Conservation (phyloP, 768 basidiomycete species). For the Cyclocybe cylindracea region DNA sequence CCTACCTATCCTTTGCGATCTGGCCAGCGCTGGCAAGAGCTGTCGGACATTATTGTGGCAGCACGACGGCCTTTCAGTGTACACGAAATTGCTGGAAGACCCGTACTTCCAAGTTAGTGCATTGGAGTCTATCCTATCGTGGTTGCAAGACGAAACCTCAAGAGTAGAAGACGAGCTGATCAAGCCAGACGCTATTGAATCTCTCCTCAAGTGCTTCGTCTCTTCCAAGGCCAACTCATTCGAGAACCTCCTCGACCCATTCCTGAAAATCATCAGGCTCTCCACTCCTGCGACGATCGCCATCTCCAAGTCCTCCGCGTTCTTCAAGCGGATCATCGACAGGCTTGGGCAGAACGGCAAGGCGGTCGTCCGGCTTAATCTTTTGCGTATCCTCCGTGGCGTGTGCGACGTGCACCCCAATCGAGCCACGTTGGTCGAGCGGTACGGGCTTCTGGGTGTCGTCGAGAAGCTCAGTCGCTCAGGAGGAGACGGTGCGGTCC, state of each 20-base stretch:
- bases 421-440: constrained; percentile 75
- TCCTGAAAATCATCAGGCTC: constrained; percentile 87
- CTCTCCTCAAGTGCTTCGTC: constrained; percentile 78
- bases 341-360: constrained; percentile 69
- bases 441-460: constrained; percentile 78
- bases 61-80: constrained; percentile 85
- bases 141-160: constrained; percentile 95
- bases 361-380: constrained; percentile 87
- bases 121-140: constrained; percentile 86
- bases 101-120: constrained; percentile 93
- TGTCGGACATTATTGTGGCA: constrained; percentile 91
- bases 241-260: constrained; percentile 89
- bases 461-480: constrained; percentile 80
- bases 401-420: constrained; percentile 93
- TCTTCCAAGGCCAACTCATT: constrained; percentile 87
- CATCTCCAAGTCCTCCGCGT: constrained; percentile 73
- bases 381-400: constrained; percentile 80
- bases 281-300: constrained; percentile 74
- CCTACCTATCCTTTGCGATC: constrained; percentile 93
- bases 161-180: constrained; percentile 89
- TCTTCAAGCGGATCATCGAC: constrained; percentile 89
- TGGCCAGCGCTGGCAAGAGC: constrained; percentile 93
- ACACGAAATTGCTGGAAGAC: constrained; percentile 75
- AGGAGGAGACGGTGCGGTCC: constrained; percentile 78
- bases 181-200: constrained; percentile 62